Evolutionary conservation across 2,329 filamentous ascomycete genomes (phyloP), one percentile per base, ranked within the genome.

Genomic region (Cercospora beticola): DNA sequence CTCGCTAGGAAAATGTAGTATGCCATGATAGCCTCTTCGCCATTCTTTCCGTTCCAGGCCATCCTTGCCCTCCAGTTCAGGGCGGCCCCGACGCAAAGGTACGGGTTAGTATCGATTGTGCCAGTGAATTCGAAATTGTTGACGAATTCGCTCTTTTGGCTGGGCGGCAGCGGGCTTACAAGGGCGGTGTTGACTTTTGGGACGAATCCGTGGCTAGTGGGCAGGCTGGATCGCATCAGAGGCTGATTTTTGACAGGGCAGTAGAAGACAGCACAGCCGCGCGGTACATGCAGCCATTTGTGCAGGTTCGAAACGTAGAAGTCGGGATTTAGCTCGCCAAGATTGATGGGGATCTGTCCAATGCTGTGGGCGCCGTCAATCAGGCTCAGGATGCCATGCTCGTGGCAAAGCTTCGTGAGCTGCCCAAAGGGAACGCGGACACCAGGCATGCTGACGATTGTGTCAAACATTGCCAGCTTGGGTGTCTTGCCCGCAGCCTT

Each of bases 251-350:
- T 86, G 18, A 83, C 68, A 0, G 93, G 91, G 0, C 95, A 91
- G 79, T 96, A 91, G 72, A 97, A 87, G 4, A 95, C 83, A 2
- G 93, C 93, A 77, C 91, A 93, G 16, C 90, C 90, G 33, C 94
- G 88, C 0, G 94, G 94, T 0, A 88, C 87, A 76, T 88, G 89
- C 7, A 97, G 87, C 94, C 94, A 98, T 78, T 97, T 97, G 82
- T 97, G 92, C 74, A 89, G 92, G 78, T 97, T 97, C 65, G 86
- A 90, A 14, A 94, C 86, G 76, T 96, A 92, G 81, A 97, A 97
- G 79, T 97, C 94, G 0, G 93, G 89, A 70, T 93, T 87, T 2
- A 93, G 81, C 4, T 81, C 78, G 0, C 77, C 71, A 14, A 97
- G 80, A 78, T 96, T 87, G 7, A 97, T 79, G 0, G 86, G 83